Conservation (phyloP, 1,284 basidiomycete genomes). For the Fomitopsis pinicola region DNA sequence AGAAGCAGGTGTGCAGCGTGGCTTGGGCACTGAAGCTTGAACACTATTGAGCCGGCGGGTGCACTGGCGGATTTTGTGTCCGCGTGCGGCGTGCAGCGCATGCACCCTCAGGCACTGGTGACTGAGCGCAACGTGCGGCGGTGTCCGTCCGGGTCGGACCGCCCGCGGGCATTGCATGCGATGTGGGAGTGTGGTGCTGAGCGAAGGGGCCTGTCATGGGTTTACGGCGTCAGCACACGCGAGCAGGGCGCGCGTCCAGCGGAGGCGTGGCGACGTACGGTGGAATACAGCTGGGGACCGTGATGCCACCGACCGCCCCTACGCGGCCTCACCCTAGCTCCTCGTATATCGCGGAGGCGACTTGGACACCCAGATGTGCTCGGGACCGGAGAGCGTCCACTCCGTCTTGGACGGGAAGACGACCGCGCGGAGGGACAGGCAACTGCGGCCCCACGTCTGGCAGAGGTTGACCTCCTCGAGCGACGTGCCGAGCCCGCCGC, state of each 20-base stretch:
- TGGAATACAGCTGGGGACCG: neutral
- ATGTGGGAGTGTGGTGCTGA: neutral
- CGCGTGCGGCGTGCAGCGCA: neutral
- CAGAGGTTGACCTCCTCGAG: constrained; percentile 51
- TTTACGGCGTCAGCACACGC: neutral
- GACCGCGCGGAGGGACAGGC: constrained; percentile 48
- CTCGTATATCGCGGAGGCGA: constrained; percentile 5
- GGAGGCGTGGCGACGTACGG: neutral
- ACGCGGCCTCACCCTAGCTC: neutral
- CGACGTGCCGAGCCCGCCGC: constrained; percentile 33
- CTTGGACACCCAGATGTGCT: constrained; percentile 30
- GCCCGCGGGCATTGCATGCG: neutral
- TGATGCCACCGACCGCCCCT: neutral
- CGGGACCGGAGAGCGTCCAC: constrained; percentile 21
- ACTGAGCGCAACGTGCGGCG: neutral
- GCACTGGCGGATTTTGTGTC: neutral
- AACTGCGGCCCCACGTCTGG: constrained; percentile 48
- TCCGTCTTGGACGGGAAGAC: constrained; percentile 50
- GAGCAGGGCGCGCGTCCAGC: neutral
- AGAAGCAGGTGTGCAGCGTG: neutral
- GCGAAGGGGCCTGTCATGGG: neutral
- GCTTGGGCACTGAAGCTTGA: neutral
- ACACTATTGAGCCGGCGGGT: neutral
- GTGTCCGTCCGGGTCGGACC: neutral
- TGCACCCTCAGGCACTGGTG: neutral